A percentile compares a stretch with the other conserved stretches of the same genome.
phyloP scores from a whole-genome alignment of 129 eudicot species.

The Gnaphalium uliginosum region DNA sequence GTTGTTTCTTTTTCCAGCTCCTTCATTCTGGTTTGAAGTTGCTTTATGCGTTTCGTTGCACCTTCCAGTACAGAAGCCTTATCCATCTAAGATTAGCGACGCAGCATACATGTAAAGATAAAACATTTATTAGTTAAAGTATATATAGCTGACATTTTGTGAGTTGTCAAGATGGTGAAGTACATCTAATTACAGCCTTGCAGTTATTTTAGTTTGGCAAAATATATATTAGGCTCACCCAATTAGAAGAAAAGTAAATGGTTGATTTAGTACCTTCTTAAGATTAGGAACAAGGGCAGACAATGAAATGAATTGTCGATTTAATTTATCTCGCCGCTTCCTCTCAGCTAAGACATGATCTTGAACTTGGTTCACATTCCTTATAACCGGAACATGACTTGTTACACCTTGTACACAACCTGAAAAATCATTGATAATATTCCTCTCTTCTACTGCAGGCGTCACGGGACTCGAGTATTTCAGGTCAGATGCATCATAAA shows the following conservation, averaged over 20 bases:
- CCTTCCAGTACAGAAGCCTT: constrained; percentile 47
- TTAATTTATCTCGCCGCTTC: constrained; percentile 31
- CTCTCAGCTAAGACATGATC: constrained; percentile 32
- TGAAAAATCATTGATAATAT: constrained; percentile 23
- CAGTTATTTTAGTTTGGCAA: not conserved
- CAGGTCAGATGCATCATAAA: not conserved
- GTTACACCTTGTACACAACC: not conserved
- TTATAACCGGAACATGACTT: not conserved
- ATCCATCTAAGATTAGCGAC: constrained; percentile 29
- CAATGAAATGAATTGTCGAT: constrained; percentile 22
- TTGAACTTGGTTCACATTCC: constrained; percentile 6
- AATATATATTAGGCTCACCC: too few species aligned
- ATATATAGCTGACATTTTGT: too few species aligned
- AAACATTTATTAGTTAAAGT: too few species aligned
- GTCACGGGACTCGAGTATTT: not conserved
- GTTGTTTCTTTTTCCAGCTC: constrained; percentile 32
- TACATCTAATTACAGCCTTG: too few species aligned
- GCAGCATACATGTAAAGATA: not conserved
- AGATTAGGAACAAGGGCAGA: constrained; percentile 37
- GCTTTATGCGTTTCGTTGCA: constrained; percentile 33
- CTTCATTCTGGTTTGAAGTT: constrained; percentile 36
- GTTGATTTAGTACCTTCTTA: constrained; percentile 25
- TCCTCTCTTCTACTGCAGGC: not conserved
- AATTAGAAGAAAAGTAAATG: not conserved
- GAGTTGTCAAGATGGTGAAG: too few species aligned